Percentiles rank a stretch among this genome's conserved stretches.
Evolutionary conservation across 2,329 filamentous ascomycete species (phyloP).

Genomic region (Gaeumannomyces tritici): DNA sequence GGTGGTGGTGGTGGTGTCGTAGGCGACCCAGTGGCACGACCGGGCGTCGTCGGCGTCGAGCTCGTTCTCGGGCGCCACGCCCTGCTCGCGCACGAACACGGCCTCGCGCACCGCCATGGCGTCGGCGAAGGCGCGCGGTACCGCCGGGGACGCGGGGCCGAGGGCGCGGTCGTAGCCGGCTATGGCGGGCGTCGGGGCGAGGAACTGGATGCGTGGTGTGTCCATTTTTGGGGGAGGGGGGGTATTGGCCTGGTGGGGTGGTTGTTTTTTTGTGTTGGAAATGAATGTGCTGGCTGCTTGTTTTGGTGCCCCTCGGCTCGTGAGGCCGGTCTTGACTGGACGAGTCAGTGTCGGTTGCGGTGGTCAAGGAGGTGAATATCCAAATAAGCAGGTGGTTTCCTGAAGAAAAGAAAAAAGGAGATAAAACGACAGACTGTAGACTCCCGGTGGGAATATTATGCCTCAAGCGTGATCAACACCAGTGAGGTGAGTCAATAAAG

Average conservation of each 20-base stretch:
- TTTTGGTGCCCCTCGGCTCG: neutral
- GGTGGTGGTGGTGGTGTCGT: slow-evolving; percentile 41
- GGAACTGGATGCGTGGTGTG: slow-evolving; percentile 1
- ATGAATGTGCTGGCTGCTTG: neutral
- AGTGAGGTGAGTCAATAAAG: too few relatives aligned
- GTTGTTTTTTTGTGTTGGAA: neutral
- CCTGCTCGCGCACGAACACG: slow-evolving; percentile 54
- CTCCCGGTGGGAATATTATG: too few relatives aligned
- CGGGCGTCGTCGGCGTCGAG: slow-evolving; percentile 72
- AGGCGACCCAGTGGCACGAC: slow-evolving; percentile 82
- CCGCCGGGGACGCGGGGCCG: slow-evolving; percentile 39
- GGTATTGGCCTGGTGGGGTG: neutral
- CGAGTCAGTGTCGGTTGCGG: neutral
- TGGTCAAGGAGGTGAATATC: too few relatives aligned
- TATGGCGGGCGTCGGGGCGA: slow-evolving; percentile 1
- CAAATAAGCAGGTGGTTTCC: too few relatives aligned
- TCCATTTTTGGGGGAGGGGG: slow-evolving; percentile 33
- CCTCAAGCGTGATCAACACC: too few relatives aligned
- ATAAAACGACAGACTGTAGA: neutral
- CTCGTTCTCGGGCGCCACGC: slow-evolving; percentile 55
- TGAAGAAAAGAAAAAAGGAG: neutral
- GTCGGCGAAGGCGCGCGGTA: slow-evolving; percentile 56
- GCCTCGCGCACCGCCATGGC: slow-evolving; percentile 52
- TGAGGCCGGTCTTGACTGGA: neutral
- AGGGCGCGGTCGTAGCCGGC: slow-evolving; percentile 26